These are phyloP conservation scores for Verticillium albo-atrum DNA, from an alignment of 2,329 filamentous ascomycete genomes.

Conservation along the genomic window DNA sequence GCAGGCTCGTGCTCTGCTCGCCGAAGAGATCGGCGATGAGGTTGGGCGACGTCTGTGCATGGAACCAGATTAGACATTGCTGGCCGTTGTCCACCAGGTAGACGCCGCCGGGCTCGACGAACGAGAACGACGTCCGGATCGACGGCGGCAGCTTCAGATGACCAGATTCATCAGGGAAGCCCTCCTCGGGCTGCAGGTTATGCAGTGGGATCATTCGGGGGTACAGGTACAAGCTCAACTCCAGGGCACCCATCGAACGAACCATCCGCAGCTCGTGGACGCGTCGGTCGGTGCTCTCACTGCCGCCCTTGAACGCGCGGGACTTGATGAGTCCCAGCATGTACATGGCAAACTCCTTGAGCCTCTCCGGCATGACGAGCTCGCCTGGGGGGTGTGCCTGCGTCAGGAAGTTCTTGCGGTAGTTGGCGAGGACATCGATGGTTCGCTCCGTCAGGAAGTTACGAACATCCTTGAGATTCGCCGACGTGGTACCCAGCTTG, in stretches of 20 bases:
- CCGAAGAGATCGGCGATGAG: slow-evolving; percentile 89
- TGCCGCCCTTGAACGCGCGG: slow-evolving; percentile 87
- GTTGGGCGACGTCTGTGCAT: slow-evolving; percentile 87
- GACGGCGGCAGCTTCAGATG: slow-evolving; percentile 79
- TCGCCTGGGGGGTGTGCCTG: slow-evolving; percentile 85
- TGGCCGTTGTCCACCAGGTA: slow-evolving; percentile 97
- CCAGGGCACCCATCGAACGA: slow-evolving; percentile 77
- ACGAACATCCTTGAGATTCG: slow-evolving; percentile 78
- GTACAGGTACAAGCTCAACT: slow-evolving; percentile 89
- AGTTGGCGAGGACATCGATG: slow-evolving; percentile 85
- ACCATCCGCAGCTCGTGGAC: slow-evolving; percentile 91
- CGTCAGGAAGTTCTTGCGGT: slow-evolving; percentile 84
- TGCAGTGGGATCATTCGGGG: slow-evolving; percentile 90
- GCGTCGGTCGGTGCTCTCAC: slow-evolving; percentile 84
- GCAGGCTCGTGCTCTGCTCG: slow-evolving; percentile 64
- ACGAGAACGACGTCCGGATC: slow-evolving; percentile 78
- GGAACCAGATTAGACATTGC: slow-evolving; percentile 85
- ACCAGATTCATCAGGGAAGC: slow-evolving; percentile 89
- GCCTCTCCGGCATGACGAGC: slow-evolving; percentile 88
- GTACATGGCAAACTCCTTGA: slow-evolving; percentile 97
- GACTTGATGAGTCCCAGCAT: slow-evolving; percentile 86
- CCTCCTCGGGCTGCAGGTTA: slow-evolving; percentile 80
- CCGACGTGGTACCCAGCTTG: slow-evolving; percentile 68
- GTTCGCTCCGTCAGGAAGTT: slow-evolving; percentile 82
- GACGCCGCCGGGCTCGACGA: slow-evolving; percentile 86